phyloP scores from a whole-genome alignment of 257 asterid species.

The Schizonepeta tenuifolia region DNA sequence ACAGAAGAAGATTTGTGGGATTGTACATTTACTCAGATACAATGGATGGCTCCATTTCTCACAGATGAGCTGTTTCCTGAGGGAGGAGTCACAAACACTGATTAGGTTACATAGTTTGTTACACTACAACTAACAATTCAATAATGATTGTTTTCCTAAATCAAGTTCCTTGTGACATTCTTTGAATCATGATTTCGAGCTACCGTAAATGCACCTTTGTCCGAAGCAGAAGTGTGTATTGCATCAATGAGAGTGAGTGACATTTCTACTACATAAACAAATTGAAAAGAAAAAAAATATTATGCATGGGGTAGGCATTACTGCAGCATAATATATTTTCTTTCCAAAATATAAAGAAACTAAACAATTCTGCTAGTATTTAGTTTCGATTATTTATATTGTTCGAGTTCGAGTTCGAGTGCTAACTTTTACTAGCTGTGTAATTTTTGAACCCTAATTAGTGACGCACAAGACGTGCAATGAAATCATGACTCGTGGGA shows the following conservation, averaged over 20 bases:
- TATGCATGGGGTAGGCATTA: background rate
- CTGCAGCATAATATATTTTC: background rate
- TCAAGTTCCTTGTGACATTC: background rate
- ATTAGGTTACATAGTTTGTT: background rate
- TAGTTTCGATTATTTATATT: too few species aligned
- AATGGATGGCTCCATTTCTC: conserved; percentile 88
- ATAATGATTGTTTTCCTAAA: background rate
- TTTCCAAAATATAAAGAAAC: too few species aligned
- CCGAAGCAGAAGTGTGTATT: background rate
- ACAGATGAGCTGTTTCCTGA: conserved; percentile 84
- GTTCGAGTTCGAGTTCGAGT: too few species aligned
- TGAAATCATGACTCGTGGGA: too few species aligned
- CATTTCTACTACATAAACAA: too few species aligned
- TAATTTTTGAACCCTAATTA: too few species aligned
- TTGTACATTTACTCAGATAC: conserved; percentile 76
- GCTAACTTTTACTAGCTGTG: too few species aligned
- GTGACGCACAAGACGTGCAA: too few species aligned
- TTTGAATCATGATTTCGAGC: background rate
- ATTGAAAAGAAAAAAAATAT: too few species aligned
- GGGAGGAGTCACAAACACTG: conserved; percentile 39
- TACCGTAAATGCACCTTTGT: background rate
- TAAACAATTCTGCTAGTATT: too few species aligned
- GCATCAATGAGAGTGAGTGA: background rate
- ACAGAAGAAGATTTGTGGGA: conserved; percentile 84
- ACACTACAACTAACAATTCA: too few species aligned